Conservation (phyloP, 83 land plant species). For the Thuja plicata region DNA sequence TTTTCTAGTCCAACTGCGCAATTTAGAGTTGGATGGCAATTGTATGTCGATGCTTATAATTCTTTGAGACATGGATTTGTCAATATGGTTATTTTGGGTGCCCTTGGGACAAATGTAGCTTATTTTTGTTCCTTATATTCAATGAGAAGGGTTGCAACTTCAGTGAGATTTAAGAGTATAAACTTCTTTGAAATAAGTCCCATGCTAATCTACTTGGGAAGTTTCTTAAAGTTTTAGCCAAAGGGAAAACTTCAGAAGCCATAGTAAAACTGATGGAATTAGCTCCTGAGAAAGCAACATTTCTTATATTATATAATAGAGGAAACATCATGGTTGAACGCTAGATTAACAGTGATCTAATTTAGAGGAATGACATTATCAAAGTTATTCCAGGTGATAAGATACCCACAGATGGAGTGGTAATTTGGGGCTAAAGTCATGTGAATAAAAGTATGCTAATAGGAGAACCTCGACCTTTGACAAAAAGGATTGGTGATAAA, state of each 20-base stretch:
- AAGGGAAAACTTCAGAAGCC: slow-evolving; percentile 39
- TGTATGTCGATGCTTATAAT: too few relatives aligned
- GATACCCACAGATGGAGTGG: slow-evolving; percentile 29
- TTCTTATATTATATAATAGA: slow-evolving; percentile 16
- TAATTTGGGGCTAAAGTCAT: slow-evolving; percentile 28
- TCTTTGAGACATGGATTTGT: too few relatives aligned
- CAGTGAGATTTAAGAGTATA: slow-evolving; percentile 4
- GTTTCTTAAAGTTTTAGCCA: slow-evolving; percentile 29
- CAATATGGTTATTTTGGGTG: too few relatives aligned
- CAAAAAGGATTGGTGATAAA: too few relatives aligned
- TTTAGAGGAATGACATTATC: slow-evolving; percentile 21
- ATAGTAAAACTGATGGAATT: slow-evolving; percentile 35
- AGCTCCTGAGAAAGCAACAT: slow-evolving; percentile 22
- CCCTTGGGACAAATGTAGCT: too few relatives aligned
- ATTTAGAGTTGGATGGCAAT: too few relatives aligned
- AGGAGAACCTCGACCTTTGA: too few relatives aligned
- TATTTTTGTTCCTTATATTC: slow-evolving; percentile 32
- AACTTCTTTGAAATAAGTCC: slow-evolving; percentile 36
- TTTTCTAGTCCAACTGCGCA: too few relatives aligned
- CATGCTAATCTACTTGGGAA: slow-evolving; percentile 34
- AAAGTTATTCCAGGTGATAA: slow-evolving; percentile 27
- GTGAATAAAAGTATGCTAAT: slow-evolving; percentile 33
- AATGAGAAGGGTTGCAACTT: slow-evolving; percentile 20
- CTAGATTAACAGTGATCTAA: slow-evolving; percentile 17
- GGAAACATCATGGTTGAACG: slow-evolving; percentile 18